A percentile compares a stretch with the other conserved stretches of the same genome.
Evolutionary conservation across 2,329 filamentous ascomycete genomes (phyloP).

Genomic region (Ascochyta clinopodiicola): DNA sequence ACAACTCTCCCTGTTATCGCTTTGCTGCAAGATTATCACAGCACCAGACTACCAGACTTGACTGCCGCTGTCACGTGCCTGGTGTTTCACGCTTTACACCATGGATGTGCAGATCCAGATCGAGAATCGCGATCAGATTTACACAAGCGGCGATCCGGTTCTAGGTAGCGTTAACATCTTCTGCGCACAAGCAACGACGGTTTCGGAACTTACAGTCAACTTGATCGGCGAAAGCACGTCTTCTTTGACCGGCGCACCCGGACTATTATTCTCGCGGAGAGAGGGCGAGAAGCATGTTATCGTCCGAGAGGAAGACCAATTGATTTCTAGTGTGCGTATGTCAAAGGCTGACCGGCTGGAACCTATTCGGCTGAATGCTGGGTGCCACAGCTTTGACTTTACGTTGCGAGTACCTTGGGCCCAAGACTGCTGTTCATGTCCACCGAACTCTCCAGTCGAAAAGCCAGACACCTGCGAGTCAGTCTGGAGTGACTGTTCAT

Average conservation of each 20-base stretch:
- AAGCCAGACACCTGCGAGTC: no score
- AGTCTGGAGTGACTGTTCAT: no score
- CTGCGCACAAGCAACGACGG: constrained; percentile 13
- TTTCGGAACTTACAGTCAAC: constrained; percentile 14
- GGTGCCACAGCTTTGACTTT: constrained; percentile 22
- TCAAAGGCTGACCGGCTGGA: neutral
- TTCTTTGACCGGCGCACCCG: constrained; percentile 7
- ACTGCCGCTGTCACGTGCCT: neutral
- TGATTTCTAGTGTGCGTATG: constrained; percentile 5
- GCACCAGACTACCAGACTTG: neutral
- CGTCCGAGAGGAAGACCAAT: constrained; percentile 4
- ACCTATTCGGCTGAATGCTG: constrained; percentile 6
- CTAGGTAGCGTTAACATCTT: constrained; percentile 13
- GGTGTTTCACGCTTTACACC: neutral
- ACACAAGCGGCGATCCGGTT: constrained; percentile 15
- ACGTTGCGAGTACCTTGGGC: constrained; percentile 13
- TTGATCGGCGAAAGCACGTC: constrained; percentile 16
- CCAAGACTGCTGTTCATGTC: constrained; percentile 16
- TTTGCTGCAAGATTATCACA: no score
- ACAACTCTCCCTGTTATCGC: no score
- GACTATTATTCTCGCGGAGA: constrained; percentile 13
- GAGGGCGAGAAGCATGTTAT: constrained; percentile 14
- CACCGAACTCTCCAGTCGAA: constrained; percentile 11
- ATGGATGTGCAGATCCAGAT: constrained; percentile 20
- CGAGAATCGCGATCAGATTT: constrained; percentile 1